Percentiles rank a stretch among this genome's conserved stretches.
These are phyloP conservation scores for Rhodamnia rubescens DNA, from an alignment of 345 rosid genomes.

Conservation along the genomic window DNA sequence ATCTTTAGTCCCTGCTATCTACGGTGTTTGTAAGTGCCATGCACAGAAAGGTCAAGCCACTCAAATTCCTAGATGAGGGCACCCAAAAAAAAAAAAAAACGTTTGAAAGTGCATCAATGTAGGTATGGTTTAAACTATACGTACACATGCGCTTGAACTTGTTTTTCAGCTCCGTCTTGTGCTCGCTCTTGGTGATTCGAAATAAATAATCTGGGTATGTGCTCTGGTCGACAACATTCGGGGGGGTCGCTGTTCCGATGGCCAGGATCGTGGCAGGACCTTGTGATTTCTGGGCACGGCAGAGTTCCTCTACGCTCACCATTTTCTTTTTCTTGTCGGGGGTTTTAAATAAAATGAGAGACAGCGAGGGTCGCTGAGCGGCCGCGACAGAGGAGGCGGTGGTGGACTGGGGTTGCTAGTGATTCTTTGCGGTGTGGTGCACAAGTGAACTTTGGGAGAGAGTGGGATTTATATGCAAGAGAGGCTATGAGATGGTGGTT, in stretches of 20 bases:
- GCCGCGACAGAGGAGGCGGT: background rate
- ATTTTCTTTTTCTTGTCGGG: background rate
- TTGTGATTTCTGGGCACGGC: slow-evolving; percentile 23
- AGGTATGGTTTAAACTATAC: background rate
- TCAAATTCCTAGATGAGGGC: background rate
- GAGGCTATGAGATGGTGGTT: background rate
- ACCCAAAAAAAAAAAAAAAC: background rate
- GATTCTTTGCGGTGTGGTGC: background rate
- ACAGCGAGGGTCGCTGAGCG: background rate
- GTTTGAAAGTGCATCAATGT: background rate
- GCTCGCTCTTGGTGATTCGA: slow-evolving; percentile 43
- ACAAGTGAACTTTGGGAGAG: background rate
- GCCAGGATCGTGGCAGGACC: slow-evolving; percentile 49
- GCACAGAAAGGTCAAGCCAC: no score
- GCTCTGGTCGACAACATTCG: slow-evolving; percentile 29
- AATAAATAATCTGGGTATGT: slow-evolving; percentile 41
- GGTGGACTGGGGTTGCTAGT: background rate
- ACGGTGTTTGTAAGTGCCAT: no score
- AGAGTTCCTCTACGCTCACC: slow-evolving; percentile 35
- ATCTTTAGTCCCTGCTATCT: no score
- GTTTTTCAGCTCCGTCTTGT: slow-evolving; percentile 35
- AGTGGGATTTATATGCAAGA: background rate
- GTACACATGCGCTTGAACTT: slow-evolving; percentile 58
- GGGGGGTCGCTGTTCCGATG: slow-evolving; percentile 41
- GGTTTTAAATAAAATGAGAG: background rate